Conservation (phyloP, 768 basidiomycete genomes). For the Trametes elegans region DNA sequence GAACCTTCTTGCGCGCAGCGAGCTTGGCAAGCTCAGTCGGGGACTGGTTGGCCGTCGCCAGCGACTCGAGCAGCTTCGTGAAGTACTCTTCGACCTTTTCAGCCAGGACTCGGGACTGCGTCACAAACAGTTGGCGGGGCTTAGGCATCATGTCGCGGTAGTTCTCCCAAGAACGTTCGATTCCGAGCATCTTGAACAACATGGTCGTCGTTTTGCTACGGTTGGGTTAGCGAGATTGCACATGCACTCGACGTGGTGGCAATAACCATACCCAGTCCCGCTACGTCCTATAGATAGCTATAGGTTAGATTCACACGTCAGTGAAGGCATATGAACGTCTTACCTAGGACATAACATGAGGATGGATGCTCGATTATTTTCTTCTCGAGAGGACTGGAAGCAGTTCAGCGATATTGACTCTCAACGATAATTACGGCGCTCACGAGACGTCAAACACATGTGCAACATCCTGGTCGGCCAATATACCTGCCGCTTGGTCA, state of each 20-base stretch:
- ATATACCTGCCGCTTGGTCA: constrained; percentile 38
- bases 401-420: background rate
- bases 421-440: background rate
- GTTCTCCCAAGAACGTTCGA: constrained; percentile 54
- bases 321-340: background rate
- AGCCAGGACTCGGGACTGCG: constrained; percentile 66
- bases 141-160: constrained; percentile 35
- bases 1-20: constrained; percentile 18
- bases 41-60: constrained; percentile 36
- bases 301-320: background rate
- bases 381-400: constrained; percentile 43
- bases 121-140: constrained; percentile 71
- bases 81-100: constrained; percentile 71
- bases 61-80: constrained; percentile 39
- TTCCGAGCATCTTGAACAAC: constrained; percentile 71
- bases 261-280: background rate
- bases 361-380: constrained; percentile 55
- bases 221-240: no score
- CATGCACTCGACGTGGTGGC: no score
- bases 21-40: constrained; percentile 36
- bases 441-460: constrained; percentile 35
- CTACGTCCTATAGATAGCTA: background rate
- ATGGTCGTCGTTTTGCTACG: constrained; percentile 80
- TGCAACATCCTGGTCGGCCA: constrained; percentile 45
- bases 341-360: constrained; percentile 61